phyloP scores from a whole-genome alignment of 805 yeast genomes.

The Monosporozyma yasuniensis region DNA sequence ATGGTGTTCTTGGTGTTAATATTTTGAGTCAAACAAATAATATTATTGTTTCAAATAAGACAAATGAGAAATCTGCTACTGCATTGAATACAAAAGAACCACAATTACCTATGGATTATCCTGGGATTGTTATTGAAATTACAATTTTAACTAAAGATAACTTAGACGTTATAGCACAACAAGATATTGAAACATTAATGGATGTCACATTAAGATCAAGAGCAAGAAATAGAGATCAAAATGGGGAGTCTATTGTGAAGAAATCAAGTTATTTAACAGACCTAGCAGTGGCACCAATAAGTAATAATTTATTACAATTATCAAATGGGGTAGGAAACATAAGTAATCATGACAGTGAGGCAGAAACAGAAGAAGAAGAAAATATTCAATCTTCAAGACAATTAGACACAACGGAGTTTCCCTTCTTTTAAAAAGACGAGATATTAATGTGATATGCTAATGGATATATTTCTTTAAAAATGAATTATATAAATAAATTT shows the following conservation, averaged over 20 bases:
- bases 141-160: slow-evolving; percentile 30
- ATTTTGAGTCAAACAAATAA: slow-evolving; percentile 34
- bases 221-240: neutral
- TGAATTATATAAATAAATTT: neutral
- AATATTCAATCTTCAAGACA: neutral
- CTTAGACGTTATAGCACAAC: slow-evolving; percentile 15
- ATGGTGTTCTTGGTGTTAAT: slow-evolving; percentile 41
- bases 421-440: neutral
- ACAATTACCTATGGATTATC: slow-evolving; percentile 30
- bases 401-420: neutral
- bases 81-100: slow-evolving; percentile 4
- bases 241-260: neutral
- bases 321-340: neutral
- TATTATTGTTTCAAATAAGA: slow-evolving; percentile 17
- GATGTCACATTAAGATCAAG: slow-evolving; percentile 10
- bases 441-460: neutral
- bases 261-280: neutral
- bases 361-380: neutral
- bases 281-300: neutral
- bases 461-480: slow-evolving; percentile 1
- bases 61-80: neutral
- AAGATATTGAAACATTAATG: slow-evolving; percentile 23
- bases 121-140: slow-evolving; percentile 36
- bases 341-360: neutral
- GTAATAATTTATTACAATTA: neutral